Evolutionary conservation across 2,329 filamentous ascomycete genomes (phyloP).

Genomic region (Canariomyces notabilis): DNA sequence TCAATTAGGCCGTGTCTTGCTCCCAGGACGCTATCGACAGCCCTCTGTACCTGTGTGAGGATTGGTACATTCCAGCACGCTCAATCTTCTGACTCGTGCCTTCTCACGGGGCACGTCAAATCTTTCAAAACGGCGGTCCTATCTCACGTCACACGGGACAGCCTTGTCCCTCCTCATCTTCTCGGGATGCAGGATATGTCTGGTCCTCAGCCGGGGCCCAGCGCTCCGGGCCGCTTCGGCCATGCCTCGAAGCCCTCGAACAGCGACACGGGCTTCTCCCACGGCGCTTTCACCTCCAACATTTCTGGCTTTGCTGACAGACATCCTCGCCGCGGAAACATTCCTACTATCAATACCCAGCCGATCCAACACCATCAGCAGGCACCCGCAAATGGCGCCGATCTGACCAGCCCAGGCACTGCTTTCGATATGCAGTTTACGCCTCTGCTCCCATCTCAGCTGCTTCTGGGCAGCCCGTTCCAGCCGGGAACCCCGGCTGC

Average conservation of each 20-base stretch:
- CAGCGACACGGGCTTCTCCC: slow-evolving; percentile 85
- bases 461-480: slow-evolving; percentile 93
- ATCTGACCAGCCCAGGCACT: slow-evolving; percentile 81
- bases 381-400: slow-evolving; percentile 53
- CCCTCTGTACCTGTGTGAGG: slow-evolving; percentile 12
- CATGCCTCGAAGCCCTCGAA: slow-evolving; percentile 76
- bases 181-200: slow-evolving; percentile 90
- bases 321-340: slow-evolving; percentile 77
- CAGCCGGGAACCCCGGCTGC: slow-evolving; percentile 88
- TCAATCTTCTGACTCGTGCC: slow-evolving; percentile 40
- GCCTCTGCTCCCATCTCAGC: slow-evolving; percentile 85
- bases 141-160: slow-evolving; percentile 75
- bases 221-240: slow-evolving; percentile 58
- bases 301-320: slow-evolving; percentile 80
- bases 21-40: slow-evolving; percentile 9
- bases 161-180: slow-evolving; percentile 77
- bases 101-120: slow-evolving; percentile 51
- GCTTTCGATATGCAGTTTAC: slow-evolving; percentile 98
- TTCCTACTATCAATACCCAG: slow-evolving; percentile 89
- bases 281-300: slow-evolving; percentile 87
- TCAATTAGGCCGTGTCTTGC: not conserved
- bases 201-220: slow-evolving; percentile 54
- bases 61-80: slow-evolving; percentile 25
- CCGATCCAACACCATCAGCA: slow-evolving; percentile 45
- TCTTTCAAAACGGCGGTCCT: slow-evolving; percentile 75